phyloP scores from a whole-genome alignment of 139 green algal species.

The Pleodorina starrii region DNA sequence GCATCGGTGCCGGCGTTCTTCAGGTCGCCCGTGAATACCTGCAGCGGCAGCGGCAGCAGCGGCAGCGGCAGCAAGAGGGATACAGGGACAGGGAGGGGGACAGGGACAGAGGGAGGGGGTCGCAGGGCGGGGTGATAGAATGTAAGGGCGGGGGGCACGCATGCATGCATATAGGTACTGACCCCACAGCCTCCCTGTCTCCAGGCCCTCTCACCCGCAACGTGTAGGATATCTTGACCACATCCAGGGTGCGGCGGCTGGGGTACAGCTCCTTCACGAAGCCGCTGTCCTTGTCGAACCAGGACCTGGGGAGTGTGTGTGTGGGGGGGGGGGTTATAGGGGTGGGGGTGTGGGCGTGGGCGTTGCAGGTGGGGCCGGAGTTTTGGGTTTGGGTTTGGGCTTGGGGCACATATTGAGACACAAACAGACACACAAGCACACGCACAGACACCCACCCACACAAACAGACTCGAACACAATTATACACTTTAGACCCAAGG shows the following conservation, averaged over 20 bases:
- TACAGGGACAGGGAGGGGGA: background rate
- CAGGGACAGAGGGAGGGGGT: background rate
- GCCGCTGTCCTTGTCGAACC: slow-evolving; percentile 61
- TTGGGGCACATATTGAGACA: no score
- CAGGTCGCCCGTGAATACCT: slow-evolving; percentile 69
- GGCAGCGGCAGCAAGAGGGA: no score
- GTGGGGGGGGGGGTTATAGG: no score
- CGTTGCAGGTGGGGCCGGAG: no score
- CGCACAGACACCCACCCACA: background rate
- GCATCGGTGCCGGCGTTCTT: slow-evolving; percentile 80
- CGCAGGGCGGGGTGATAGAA: background rate
- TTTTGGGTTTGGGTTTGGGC: no score
- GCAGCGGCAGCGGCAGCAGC: background rate
- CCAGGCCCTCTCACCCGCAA: no score
- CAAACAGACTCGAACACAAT: no score
- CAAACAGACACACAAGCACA: background rate
- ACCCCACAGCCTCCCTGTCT: no score
- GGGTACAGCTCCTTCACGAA: slow-evolving; percentile 62
- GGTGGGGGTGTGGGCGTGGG: no score
- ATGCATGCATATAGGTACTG: no score
- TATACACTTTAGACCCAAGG: no score
- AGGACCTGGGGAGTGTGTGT: no score
- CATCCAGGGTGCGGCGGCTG: slow-evolving; percentile 38
- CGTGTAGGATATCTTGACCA: slow-evolving; percentile 35
- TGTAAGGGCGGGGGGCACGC: background rate